Evolutionary conservation across 371 early-diverging fungal species (phyloP).

Genomic region (Entomophthora muscae): DNA sequence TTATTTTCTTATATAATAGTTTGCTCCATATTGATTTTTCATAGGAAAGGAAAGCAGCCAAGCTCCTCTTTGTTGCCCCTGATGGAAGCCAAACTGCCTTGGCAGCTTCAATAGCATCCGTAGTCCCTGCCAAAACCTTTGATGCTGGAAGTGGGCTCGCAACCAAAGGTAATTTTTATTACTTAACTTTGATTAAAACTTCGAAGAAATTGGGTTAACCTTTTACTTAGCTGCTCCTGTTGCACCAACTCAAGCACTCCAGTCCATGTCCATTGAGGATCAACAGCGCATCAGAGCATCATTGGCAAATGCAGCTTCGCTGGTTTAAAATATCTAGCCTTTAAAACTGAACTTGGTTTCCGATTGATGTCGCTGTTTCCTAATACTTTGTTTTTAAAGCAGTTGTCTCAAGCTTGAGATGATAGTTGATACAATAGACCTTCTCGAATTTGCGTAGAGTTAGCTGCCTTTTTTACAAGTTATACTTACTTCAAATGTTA

Average conservation of each 20-base stretch:
- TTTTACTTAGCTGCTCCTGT: neutral
- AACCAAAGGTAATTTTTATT: neutral
- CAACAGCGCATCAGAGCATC: neutral
- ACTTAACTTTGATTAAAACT: neutral
- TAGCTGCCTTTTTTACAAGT: no score
- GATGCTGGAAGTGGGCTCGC: neutral
- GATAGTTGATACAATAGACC: no score
- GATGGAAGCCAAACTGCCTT: neutral
- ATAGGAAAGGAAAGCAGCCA: slow-evolving; percentile 1
- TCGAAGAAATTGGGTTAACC: no score
- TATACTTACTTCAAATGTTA: no score
- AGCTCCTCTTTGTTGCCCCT: neutral
- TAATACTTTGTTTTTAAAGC: no score
- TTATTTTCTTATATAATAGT: no score
- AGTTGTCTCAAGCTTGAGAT: no score
- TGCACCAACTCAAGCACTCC: neutral
- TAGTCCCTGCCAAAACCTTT: slow-evolving; percentile 2
- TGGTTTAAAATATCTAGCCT: neutral
- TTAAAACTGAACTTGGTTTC: no score
- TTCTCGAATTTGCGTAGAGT: no score
- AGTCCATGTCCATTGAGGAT: neutral
- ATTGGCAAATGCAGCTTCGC: neutral
- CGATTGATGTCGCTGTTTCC: no score
- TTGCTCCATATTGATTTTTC: no score
- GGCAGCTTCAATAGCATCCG: neutral